A percentile compares a stretch with the other conserved stretches of the same genome.
phyloP scores from a whole-genome alignment of 257 asterid genomes.

The Mentha longifolia region DNA sequence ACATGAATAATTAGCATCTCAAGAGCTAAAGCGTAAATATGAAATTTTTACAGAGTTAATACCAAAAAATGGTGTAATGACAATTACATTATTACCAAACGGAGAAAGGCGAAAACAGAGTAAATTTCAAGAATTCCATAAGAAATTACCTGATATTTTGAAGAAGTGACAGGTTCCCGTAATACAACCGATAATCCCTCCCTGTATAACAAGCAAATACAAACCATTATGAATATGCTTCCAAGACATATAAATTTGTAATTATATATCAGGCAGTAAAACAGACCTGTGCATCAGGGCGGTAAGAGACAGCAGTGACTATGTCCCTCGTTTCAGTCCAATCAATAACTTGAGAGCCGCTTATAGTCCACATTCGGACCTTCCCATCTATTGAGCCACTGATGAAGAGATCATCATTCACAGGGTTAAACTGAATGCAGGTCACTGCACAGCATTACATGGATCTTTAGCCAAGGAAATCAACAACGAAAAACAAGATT shows the following conservation, averaged over 20 bases:
- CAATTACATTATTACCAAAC: not conserved
- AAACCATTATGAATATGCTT: not conserved
- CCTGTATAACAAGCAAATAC: conserved; percentile 51
- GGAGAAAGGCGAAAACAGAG: conserved; percentile 15
- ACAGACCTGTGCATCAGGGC: conserved; percentile 86
- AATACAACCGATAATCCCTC: conserved; percentile 81
- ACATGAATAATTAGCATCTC: not conserved
- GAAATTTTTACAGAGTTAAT: not conserved
- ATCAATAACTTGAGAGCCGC: conserved; percentile 71
- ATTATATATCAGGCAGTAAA: not conserved
- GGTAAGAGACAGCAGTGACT: conserved; percentile 84
- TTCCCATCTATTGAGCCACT: conserved; percentile 98
- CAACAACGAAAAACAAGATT: conserved; percentile 22
- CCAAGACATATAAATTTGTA: not conserved
- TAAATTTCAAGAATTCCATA: conserved; percentile 11
- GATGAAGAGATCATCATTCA: conserved; percentile 72
- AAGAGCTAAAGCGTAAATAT: not conserved
- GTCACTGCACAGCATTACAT: conserved; percentile 68
- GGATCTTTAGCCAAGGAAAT: conserved; percentile 33
- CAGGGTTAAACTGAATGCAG: conserved; percentile 78
- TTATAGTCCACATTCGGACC: conserved; percentile 81
- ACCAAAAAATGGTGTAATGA: not conserved
- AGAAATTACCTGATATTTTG: conserved; percentile 62
- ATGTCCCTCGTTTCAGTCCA: conserved; percentile 88
- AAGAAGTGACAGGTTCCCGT: conserved; percentile 76